These are phyloP conservation scores for Fusarium incarnatum DNA, from an alignment of 2,329 filamentous ascomycete species.

Conservation along the genomic window DNA sequence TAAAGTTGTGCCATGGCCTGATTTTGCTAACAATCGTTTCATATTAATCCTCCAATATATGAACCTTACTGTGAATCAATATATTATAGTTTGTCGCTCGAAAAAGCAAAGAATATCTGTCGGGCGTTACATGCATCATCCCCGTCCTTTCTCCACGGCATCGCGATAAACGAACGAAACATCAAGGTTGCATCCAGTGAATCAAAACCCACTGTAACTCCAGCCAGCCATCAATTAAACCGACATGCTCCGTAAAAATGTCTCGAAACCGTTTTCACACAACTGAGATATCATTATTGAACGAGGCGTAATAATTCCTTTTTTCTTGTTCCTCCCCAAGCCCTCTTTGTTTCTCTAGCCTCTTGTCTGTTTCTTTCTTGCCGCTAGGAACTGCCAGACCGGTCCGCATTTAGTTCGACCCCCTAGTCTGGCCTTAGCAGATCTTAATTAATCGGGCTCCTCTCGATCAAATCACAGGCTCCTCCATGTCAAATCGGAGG, in stretches of 20 bases:
- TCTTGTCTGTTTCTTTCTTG: background rate
- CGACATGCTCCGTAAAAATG: background rate
- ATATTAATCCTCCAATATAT: background rate
- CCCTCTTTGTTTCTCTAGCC: background rate
- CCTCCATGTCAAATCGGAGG: background rate
- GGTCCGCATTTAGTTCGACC: background rate
- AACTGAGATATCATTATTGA: background rate
- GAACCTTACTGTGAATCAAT: background rate
- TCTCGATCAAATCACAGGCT: background rate
- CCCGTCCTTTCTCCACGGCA: conserved; percentile 10
- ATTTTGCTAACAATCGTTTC: background rate
- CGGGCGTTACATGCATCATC: conserved; percentile 5
- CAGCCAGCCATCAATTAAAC: conserved; percentile 13
- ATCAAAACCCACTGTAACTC: background rate
- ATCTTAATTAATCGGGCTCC: conserved; percentile 11
- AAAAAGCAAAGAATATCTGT: background rate
- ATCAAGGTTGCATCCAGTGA: background rate
- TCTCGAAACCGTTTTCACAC: conserved; percentile 7
- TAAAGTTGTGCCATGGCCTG: background rate
- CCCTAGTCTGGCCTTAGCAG: conserved; percentile 11
- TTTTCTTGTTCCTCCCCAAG: background rate
- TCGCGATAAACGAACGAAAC: conserved; percentile 27
- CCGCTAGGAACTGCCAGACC: background rate
- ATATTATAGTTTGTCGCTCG: background rate
- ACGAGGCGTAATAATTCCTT: background rate